Evolutionary conservation across 2,329 filamentous ascomycete species (phyloP), one percentile per base, ranked within the genome.

Genomic region (Torrubiella hemipterigena): DNA sequence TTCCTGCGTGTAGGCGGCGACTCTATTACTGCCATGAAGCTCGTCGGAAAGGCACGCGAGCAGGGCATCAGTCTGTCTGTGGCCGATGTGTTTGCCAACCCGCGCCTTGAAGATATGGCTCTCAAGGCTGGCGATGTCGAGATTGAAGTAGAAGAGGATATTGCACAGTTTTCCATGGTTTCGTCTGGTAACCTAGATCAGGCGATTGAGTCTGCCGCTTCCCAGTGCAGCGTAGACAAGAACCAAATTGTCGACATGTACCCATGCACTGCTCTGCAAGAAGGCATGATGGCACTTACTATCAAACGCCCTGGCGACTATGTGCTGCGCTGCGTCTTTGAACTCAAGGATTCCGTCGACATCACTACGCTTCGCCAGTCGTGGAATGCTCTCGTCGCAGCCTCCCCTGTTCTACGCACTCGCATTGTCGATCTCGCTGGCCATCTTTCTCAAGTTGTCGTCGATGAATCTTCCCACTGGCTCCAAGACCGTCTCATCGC

Each of bases 1-100:
- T 71, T 72, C 46, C 69, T 71, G 54, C 58, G 56, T 3, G 54
- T 69, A 0, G 67, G 67, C 2, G 67, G 67, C 13, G 66, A 70
- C 46, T 70, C 67, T 0, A 60, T 71, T 9, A 47, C 57, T 2
- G 65, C 65, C 1, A 73, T 72, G 63, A 66, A 63, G 40, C 45
- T 73, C 2, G 67, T 70, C 1, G 59, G 65, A 7, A 58, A 60
- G 27, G 56, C 63, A 7, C 51, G 65, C 26, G 49, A 52, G 9
- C 53, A 58, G 19, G 58, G 56, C 1, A 42, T 67, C 17, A 44
- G 52, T 5, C 38, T 72, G 13, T 64, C 55, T 1, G 67, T 71
- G 2, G 59, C 63, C 1, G 55, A 65, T 11, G 59, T 70, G 28
- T 69, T 73, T 50, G 48, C 15, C 14, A 14, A 17, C 13, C 30